A percentile compares a stretch with the other conserved stretches of the same genome.
Conservation (phyloP, 2,329 filamentous ascomycete species). For the Monilinia polystroma region DNA sequence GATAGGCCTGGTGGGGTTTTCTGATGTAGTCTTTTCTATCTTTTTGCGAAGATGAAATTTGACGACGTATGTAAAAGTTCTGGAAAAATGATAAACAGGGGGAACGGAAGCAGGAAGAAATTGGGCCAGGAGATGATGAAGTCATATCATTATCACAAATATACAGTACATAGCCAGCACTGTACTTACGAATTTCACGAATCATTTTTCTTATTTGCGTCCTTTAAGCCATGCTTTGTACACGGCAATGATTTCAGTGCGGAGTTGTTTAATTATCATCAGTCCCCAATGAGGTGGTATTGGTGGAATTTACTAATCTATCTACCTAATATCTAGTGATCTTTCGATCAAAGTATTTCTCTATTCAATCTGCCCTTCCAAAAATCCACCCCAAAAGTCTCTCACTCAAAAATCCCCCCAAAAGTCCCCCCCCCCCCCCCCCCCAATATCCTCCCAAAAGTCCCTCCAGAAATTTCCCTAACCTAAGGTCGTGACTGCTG, state of each 20-base stretch:
- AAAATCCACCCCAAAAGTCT: background rate
- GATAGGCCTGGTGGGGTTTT: background rate
- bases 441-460: too few relatives aligned
- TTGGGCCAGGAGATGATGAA: background rate
- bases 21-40: background rate
- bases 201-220: background rate
- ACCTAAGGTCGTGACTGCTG: background rate
- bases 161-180: background rate
- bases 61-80: background rate
- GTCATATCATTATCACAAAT: background rate
- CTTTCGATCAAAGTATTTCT: background rate
- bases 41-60: background rate
- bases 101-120: constrained; percentile 3
- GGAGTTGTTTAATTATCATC: background rate
- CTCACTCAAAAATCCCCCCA: too few relatives aligned
- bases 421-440: too few relatives aligned
- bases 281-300: background rate
- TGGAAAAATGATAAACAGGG: background rate
- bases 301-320: background rate
- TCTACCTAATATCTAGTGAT: background rate
- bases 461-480: background rate
- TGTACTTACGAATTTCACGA: constrained; percentile 2
- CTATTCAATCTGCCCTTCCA: background rate
- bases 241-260: background rate
- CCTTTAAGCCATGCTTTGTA: background rate